Percentiles rank a stretch among this genome's conserved stretches.
phyloP scores from a whole-genome alignment of 1,284 basidiomycete species.

The Phellinidium pouzarii region DNA sequence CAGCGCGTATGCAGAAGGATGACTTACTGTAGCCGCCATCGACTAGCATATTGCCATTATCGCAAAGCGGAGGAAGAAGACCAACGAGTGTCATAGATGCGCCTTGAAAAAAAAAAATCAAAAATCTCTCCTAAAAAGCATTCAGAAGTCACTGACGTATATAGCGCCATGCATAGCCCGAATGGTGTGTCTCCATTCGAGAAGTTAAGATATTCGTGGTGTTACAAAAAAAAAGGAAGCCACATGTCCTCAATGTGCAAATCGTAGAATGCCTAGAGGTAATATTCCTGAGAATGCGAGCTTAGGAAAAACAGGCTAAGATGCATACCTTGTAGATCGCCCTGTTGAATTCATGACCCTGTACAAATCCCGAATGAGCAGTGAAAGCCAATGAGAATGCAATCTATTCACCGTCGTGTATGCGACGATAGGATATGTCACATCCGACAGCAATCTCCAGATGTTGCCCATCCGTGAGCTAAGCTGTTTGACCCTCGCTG shows the following conservation, averaged over 20 bases:
- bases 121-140: conserved; percentile 8
- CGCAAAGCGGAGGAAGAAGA: conserved; percentile 89
- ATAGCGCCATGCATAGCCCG: conserved; percentile 90
- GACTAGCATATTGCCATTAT: conserved; percentile 91
- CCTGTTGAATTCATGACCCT: conserved; percentile 91
- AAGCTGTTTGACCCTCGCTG: conserved; percentile 88
- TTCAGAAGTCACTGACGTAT: conserved; percentile 49
- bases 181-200: conserved; percentile 95
- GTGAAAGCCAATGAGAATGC: conserved; percentile 22
- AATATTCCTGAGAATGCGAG: conserved; percentile 7
- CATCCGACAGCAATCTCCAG: conserved; percentile 91
- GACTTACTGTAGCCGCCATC: conserved; percentile 86
- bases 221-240: conserved; percentile 97
- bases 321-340: conserved; percentile 67
- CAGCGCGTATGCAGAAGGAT: not conserved
- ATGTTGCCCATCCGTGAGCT: conserved; percentile 89
- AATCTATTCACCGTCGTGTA: conserved; percentile 81
- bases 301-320: not conserved
- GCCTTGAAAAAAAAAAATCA: conserved; percentile 45
- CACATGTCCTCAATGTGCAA: conserved; percentile 99
- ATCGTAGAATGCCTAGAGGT: conserved; percentile 72
- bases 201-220: conserved; percentile 98
- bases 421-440: conserved; percentile 95
- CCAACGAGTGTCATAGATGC: conserved; percentile 98
- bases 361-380: conserved; percentile 15